Conservation (phyloP, 495 filamentous ascomycete species). For the Patellaria atrata region DNA sequence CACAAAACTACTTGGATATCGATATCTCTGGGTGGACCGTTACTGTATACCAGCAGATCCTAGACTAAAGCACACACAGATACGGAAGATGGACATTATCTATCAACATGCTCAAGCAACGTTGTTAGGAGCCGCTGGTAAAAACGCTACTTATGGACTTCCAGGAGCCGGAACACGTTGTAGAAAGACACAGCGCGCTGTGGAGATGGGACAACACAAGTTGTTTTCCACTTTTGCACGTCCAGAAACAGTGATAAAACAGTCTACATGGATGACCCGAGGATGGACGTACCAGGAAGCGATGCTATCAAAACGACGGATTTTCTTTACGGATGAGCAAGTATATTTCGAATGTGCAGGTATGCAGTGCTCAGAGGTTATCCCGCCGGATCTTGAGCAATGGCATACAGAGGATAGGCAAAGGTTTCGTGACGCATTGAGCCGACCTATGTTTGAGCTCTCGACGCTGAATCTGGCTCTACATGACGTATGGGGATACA, state of each 20-base stretch:
- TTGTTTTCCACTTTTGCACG: slow-evolving; percentile 8
- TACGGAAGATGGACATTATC: slow-evolving; percentile 23
- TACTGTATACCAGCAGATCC: slow-evolving; percentile 3
- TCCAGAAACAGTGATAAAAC: slow-evolving; percentile 7
- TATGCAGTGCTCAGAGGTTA: not conserved
- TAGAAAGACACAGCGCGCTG: slow-evolving; percentile 1
- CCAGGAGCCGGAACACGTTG: slow-evolving; percentile 24
- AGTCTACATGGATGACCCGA: slow-evolving; percentile 23
- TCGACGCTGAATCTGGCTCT: too few relatives aligned
- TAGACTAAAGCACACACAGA: slow-evolving; percentile 17
- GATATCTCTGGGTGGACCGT: slow-evolving; percentile 6
- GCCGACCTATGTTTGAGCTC: too few relatives aligned
- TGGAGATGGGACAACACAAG: slow-evolving; percentile 6
- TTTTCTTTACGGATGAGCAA: slow-evolving; percentile 26
- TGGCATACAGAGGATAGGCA: not conserved
- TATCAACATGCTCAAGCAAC: slow-evolving; percentile 18
- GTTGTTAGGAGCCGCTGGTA: slow-evolving; percentile 24
- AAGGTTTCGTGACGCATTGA: not conserved
- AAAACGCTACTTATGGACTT: slow-evolving; percentile 19
- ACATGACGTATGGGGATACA: too few relatives aligned
- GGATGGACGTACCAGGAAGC: slow-evolving; percentile 34
- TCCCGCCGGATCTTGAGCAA: not conserved
- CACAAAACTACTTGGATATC: slow-evolving; percentile 1
- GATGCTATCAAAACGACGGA: slow-evolving; percentile 21
- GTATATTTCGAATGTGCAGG: slow-evolving; percentile 26